Conservation (phyloP, 2,329 filamentous ascomycete genomes). For the Claviceps capensis region DNA sequence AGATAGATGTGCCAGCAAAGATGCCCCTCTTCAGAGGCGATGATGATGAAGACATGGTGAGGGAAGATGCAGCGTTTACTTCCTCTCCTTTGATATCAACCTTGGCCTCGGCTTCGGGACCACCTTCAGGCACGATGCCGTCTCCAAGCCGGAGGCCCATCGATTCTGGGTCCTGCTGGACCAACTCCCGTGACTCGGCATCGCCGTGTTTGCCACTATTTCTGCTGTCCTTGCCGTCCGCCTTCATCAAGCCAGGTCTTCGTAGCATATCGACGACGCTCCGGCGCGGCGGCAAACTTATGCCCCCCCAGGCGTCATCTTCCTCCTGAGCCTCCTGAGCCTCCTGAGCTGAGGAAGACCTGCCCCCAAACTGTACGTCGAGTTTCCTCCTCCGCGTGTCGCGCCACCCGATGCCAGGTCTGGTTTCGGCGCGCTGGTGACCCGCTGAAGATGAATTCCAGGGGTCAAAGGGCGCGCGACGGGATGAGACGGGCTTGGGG, state of each 20-base stretch:
- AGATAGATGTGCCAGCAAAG: slow-evolving; percentile 61
- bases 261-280: slow-evolving; percentile 42
- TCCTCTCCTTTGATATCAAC: too few species aligned
- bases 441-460: slow-evolving; percentile 65
- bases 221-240: not conserved
- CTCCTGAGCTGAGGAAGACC: slow-evolving; percentile 12
- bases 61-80: too few species aligned
- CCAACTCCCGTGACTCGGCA: too few species aligned
- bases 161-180: too few species aligned
- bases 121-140: too few species aligned
- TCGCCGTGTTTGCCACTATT: too few species aligned
- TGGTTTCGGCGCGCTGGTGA: slow-evolving; percentile 63
- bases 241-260: slow-evolving; percentile 21
- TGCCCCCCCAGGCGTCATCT: not conserved
- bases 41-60: too few species aligned
- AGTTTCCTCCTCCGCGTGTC: slow-evolving; percentile 57
- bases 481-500: too few species aligned
- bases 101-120: too few species aligned
- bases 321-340: too few species aligned
- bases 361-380: slow-evolving; percentile 53
- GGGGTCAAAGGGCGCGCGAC: slow-evolving; percentile 35
- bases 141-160: too few species aligned
- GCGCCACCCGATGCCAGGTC: slow-evolving; percentile 54
- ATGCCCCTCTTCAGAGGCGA: slow-evolving; percentile 24
- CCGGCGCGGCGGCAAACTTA: slow-evolving; percentile 5